phyloP scores from a whole-genome alignment of 768 basidiomycete genomes.

The Trametes cubensis region DNA sequence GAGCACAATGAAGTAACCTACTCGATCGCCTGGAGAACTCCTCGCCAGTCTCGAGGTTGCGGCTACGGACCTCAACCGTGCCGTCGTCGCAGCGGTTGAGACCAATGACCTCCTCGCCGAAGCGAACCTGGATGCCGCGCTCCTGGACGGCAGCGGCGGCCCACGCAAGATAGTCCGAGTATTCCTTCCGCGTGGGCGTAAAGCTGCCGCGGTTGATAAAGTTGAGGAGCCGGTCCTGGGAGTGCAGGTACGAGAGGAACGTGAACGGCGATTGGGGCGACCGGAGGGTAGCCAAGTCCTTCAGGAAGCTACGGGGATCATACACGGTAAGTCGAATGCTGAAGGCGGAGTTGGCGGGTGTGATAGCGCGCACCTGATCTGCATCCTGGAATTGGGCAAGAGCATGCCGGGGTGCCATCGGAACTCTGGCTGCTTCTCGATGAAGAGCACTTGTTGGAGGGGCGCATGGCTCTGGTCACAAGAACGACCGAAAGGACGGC shows the following conservation, averaged over 20 bases:
- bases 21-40: slow-evolving; percentile 41
- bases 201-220: slow-evolving; percentile 59
- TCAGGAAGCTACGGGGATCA: slow-evolving; percentile 43
- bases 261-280: slow-evolving; percentile 53
- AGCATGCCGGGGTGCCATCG: slow-evolving; percentile 62
- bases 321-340: slow-evolving; percentile 2
- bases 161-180: slow-evolving; percentile 57
- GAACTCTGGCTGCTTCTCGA: slow-evolving; percentile 51
- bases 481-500: background rate
- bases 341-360: background rate
- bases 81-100: slow-evolving; percentile 38
- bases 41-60: slow-evolving; percentile 40
- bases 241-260: slow-evolving; percentile 57
- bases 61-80: slow-evolving; percentile 44
- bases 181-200: slow-evolving; percentile 55
- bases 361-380: slow-evolving; percentile 45
- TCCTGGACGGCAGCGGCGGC: slow-evolving; percentile 48
- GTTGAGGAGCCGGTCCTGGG: slow-evolving; percentile 48
- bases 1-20: slow-evolving; percentile 30
- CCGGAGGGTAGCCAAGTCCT: slow-evolving; percentile 56
- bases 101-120: slow-evolving; percentile 49
- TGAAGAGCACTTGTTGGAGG: slow-evolving; percentile 44
- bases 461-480: slow-evolving; percentile 21
- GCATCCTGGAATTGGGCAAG: slow-evolving; percentile 53
- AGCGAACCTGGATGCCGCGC: slow-evolving; percentile 46